Percentiles rank a stretch among this genome's conserved stretches.
phyloP scores from a whole-genome alignment of 2,329 filamentous ascomycete genomes.

The Tolypocladium ophioglossoides region DNA sequence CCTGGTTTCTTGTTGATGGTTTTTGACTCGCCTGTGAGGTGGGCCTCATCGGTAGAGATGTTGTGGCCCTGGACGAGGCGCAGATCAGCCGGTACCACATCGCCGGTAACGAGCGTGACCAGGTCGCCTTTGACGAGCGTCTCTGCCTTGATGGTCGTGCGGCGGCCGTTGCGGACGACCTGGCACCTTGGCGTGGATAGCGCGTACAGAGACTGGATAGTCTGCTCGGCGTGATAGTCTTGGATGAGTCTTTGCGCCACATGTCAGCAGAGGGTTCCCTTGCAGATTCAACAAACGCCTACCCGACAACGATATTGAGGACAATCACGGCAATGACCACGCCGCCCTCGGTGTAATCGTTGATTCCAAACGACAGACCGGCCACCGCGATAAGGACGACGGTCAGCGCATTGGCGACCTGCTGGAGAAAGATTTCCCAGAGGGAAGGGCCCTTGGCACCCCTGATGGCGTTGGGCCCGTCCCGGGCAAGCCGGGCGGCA shows the following conservation, averaged over 20 bases:
- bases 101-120: slow-evolving; percentile 50
- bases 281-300: slow-evolving; percentile 15
- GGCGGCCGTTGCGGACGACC: slow-evolving; percentile 42
- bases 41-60: slow-evolving; percentile 64
- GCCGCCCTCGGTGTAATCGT: slow-evolving; percentile 52
- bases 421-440: slow-evolving; percentile 67
- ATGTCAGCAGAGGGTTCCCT: background rate
- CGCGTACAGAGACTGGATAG: slow-evolving; percentile 49
- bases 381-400: slow-evolving; percentile 66
- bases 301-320: slow-evolving; percentile 59
- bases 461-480: slow-evolving; percentile 63
- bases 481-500: slow-evolving; percentile 49
- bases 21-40: slow-evolving; percentile 63
- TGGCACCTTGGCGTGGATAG: slow-evolving; percentile 49
- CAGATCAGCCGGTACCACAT: slow-evolving; percentile 61
- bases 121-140: slow-evolving; percentile 56
- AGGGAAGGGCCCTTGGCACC: slow-evolving; percentile 60
- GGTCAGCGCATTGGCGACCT: slow-evolving; percentile 68
- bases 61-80: slow-evolving; percentile 58
- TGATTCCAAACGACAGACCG: slow-evolving; percentile 55
- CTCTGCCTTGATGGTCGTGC: slow-evolving; percentile 42
- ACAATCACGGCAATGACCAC: slow-evolving; percentile 54
- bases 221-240: slow-evolving; percentile 51
- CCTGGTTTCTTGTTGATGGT: slow-evolving; percentile 57
- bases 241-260: slow-evolving; percentile 36